Evolutionary conservation across 2,329 filamentous ascomycete genomes (phyloP), one percentile per base, ranked within the genome.

Genomic region (Tolypocladium inflatum): DNA sequence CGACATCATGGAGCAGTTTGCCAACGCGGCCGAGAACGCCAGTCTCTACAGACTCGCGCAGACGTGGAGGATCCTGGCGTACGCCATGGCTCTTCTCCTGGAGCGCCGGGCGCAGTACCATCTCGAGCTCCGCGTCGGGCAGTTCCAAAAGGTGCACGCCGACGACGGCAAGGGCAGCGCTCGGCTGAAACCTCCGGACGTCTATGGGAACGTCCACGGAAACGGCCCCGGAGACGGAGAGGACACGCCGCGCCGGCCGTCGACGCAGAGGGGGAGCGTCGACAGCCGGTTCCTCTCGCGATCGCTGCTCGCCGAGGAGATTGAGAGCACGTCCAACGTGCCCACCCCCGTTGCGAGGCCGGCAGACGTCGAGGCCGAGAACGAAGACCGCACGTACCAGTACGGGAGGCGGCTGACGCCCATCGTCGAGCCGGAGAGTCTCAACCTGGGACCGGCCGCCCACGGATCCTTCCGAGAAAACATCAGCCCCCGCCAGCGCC

Each of bases 251-350:
- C 67, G 74, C 33, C 70, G 67, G 37, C 59, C 65, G 6, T 67
- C 68, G 23, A 56, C 62, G 3, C 66, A 71, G 43, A 60, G 66
- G 37, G 63, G 63, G 48, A 61, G 70, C 67, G 26, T 71, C 65
- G 55, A 69, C 64, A 26, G 65, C 54, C 71, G 71, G 39, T 71
- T 73, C 26, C 55, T 67, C 13, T 63, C 65, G 15, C 75, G 75
- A 33, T 82, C 81, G 0, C 68, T 83, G 3, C 71, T 84, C 0
- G 70, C 80, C 0, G 77, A 82, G 57, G 83, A 85, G 58, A 75
- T 83, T 23, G 83, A 85, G 60, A 86, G 81, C 66, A 85, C 82
- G 8, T 87, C 84, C 1, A 85, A 85, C 60, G 76, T 83, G 33
- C 74, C 82, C 2, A 87, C 84, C 0, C 84, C 84, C 0, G 68